phyloP scores from a whole-genome alignment of 1,139 yeast species.

The Spencermartinsiella ligniputridi region DNA sequence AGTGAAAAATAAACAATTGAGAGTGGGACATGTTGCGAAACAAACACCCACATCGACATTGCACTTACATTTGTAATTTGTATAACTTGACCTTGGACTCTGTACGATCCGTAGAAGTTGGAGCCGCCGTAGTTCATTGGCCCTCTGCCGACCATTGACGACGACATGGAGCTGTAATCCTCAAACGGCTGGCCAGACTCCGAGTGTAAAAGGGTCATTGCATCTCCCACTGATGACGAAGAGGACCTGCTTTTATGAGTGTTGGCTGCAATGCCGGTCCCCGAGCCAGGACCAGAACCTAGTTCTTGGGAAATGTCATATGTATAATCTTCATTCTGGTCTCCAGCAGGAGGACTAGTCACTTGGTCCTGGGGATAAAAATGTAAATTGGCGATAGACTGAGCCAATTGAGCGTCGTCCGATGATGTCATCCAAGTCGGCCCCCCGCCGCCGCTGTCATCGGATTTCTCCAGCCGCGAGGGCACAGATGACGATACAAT shows the following conservation, averaged over 20 bases:
- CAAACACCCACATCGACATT: too few species aligned
- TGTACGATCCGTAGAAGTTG: neutral
- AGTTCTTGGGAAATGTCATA: neutral
- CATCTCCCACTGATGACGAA: conserved; percentile 1
- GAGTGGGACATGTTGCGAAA: neutral
- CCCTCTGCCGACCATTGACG: neutral
- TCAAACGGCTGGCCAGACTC: neutral
- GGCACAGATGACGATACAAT: conserved; percentile 10
- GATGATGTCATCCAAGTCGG: conserved; percentile 2
- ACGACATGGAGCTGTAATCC: neutral
- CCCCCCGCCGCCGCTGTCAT: neutral
- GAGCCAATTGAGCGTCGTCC: neutral
- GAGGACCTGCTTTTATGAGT: neutral
- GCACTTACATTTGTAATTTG: conserved; percentile 17
- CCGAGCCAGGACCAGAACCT: neutral
- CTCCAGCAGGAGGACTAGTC: neutral
- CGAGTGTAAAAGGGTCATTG: neutral
- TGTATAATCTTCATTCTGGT: neutral
- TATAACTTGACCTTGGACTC: conserved; percentile 8
- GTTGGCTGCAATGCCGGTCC: neutral
- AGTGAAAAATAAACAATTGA: neutral
- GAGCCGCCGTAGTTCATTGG: neutral
- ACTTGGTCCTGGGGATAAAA: neutral
- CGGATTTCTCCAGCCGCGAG: neutral
- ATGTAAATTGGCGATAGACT: neutral